phyloP scores from a whole-genome alignment of 345 rosid genomes.

The Litchi chinensis region DNA sequence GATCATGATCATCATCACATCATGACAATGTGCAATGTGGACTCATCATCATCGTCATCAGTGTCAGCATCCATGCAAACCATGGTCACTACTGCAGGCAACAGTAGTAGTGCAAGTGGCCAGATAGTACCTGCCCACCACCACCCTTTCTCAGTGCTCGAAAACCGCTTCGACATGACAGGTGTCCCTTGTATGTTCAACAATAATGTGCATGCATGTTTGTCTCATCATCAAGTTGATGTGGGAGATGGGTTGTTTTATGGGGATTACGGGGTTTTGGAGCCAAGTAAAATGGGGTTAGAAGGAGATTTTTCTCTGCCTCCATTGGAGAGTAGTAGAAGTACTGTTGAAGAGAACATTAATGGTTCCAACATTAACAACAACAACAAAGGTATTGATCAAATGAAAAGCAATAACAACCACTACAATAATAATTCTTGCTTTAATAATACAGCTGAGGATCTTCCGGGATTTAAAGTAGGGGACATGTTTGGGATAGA shows the following conservation, averaged over 20 bases:
- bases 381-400: constrained; percentile 23
- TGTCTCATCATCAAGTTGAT: constrained; percentile 27
- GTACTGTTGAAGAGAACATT: constrained; percentile 23
- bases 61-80: constrained; percentile 42
- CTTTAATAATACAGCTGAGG: constrained; percentile 42
- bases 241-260: constrained; percentile 34
- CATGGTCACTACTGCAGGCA: constrained; percentile 14
- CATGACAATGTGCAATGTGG: constrained; percentile 46
- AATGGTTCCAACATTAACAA: constrained; percentile 26
- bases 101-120: constrained; percentile 12
- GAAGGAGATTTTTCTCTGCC: constrained; percentile 60
- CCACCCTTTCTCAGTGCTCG: constrained; percentile 42
- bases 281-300: constrained; percentile 37
- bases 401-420: constrained; percentile 43
- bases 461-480: constrained; percentile 44
- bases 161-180: constrained; percentile 36
- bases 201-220: constrained; percentile 41
- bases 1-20: constrained; percentile 50
- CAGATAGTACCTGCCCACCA: constrained; percentile 25
- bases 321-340: constrained; percentile 41
- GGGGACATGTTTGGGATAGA: constrained; percentile 58
- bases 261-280: constrained; percentile 44
- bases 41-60: constrained; percentile 52
- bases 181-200: constrained; percentile 38
- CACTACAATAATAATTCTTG: constrained; percentile 49